Conservation (phyloP, 768 basidiomycete genomes). For the Myochromella boudieri region DNA sequence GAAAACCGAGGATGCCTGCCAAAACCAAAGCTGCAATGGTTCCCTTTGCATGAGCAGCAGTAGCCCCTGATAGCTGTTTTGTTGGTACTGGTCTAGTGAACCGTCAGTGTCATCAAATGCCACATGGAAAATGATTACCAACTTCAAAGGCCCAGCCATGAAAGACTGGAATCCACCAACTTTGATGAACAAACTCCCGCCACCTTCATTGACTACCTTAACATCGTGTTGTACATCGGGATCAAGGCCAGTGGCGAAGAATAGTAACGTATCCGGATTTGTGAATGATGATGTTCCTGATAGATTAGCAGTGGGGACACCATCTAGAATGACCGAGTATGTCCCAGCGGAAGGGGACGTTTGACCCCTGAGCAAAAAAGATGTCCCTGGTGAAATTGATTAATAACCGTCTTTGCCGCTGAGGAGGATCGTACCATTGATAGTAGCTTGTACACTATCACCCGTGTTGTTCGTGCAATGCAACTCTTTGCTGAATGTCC, state of each 20-base stretch:
- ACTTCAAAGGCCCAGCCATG: constrained; percentile 26
- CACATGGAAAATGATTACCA: constrained; percentile 12
- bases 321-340: constrained; percentile 51
- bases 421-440: constrained; percentile 48
- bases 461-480: constrained; percentile 37
- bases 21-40: constrained; percentile 68
- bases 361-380: constrained; percentile 59
- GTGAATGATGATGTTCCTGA: constrained; percentile 55
- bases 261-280: constrained; percentile 54
- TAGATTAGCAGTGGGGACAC: constrained; percentile 43
- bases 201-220: constrained; percentile 55
- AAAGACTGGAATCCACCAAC: constrained; percentile 52
- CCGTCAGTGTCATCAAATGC: too few relatives aligned
- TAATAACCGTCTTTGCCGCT: too few relatives aligned
- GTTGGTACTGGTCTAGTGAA: constrained; percentile 5
- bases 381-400: constrained; percentile 45
- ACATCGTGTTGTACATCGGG: constrained; percentile 47
- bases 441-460: constrained; percentile 41
- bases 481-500: constrained; percentile 39
- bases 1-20: constrained; percentile 50
- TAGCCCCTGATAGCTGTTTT: constrained; percentile 11
- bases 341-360: constrained; percentile 57
- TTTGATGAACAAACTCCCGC: constrained; percentile 46
- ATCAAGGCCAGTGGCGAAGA: constrained; percentile 62
- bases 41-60: constrained; percentile 38